Conservation (phyloP, 169 alveolate genomes). For the Babesia caballi region DNA sequence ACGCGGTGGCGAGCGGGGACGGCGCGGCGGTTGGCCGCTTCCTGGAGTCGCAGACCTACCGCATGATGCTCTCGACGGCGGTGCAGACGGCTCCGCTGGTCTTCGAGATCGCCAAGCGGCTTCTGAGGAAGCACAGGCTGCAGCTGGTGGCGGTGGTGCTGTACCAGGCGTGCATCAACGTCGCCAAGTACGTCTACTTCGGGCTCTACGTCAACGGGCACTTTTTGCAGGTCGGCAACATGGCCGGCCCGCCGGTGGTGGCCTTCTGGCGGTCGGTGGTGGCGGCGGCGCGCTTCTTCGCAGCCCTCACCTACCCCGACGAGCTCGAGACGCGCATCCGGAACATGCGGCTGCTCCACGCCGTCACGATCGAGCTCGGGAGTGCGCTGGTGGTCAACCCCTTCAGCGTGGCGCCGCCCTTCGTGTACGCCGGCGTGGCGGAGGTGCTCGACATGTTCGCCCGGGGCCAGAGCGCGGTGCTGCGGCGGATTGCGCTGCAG, state of each 20-base stretch:
- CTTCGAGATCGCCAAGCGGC: neutral
- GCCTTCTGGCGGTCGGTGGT: conserved; percentile 18
- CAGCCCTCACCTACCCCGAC: conserved; percentile 9
- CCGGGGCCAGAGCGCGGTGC: conserved; percentile 15
- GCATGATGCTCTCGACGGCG: neutral
- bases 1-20: neutral
- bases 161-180: conserved; percentile 24
- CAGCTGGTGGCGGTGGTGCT: conserved; percentile 20
- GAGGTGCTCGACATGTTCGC: conserved; percentile 19
- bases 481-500: conserved; percentile 34
- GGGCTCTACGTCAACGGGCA: conserved; percentile 5
- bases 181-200: conserved; percentile 13
- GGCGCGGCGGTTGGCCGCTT: neutral
- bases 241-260: neutral
- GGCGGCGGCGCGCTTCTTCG: conserved; percentile 3
- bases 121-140: neutral
- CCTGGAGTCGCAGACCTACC: neutral
- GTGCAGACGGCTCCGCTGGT: conserved; percentile 13
- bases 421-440: conserved; percentile 9
- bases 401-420: conserved; percentile 38
- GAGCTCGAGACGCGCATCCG: conserved; percentile 15
- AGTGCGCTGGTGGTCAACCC: conserved; percentile 24
- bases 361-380: conserved; percentile 13
- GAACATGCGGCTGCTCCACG: conserved; percentile 22
- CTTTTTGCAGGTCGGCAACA: neutral